A percentile compares a stretch with the other conserved stretches of the same genome.
Evolutionary conservation across 129 eudicot genomes (phyloP).

Genomic region (Deinandra increscens): DNA sequence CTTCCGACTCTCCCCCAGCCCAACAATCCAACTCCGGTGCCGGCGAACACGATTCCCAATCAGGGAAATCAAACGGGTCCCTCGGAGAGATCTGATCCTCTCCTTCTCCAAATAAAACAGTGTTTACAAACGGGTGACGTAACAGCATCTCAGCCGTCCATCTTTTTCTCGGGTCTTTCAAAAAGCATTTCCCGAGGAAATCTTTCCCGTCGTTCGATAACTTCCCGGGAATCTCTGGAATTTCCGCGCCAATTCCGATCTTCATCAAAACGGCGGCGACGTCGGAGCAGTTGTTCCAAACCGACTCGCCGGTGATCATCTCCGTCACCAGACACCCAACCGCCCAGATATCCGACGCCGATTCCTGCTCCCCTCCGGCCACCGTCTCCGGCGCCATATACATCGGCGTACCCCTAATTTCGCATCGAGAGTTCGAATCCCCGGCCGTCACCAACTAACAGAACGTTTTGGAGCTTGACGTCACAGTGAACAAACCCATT

Average conservation of each 20-base stretch:
- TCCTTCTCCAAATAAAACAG: conserved; percentile 13
- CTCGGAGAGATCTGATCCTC: conserved; percentile 55
- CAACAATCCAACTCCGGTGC: conserved; percentile 23
- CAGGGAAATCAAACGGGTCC: conserved; percentile 70
- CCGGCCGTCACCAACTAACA: conserved; percentile 24
- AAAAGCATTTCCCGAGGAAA: conserved; percentile 64
- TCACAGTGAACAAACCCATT: conserved; percentile 82
- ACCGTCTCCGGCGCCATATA: conserved; percentile 93
- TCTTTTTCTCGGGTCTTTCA: conserved; percentile 59
- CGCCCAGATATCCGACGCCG: conserved; percentile 88
- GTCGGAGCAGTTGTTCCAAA: conserved; percentile 66
- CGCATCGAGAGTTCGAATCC: conserved; percentile 24
- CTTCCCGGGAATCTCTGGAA: conserved; percentile 63
- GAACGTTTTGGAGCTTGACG: conserved; percentile 61
- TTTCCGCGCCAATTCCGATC: conserved; percentile 61
- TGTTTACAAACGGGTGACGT: conserved; percentile 52
- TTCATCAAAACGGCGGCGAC: conserved; percentile 55
- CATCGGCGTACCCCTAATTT: conserved; percentile 75
- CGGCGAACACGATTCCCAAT: conserved; percentile 45
- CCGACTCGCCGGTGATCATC: conserved; percentile 65
- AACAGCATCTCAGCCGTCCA: conserved; percentile 99
- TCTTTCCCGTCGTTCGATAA: conserved; percentile 65
- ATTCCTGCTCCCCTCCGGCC: conserved; percentile 52
- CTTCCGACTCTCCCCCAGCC: conserved; percentile 9
- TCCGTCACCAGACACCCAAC: conserved; percentile 77